Percentiles rank a stretch among this genome's conserved stretches.
Conservation (phyloP, 2,329 filamentous ascomycete genomes). For the Pseudogymnoascus verrucosus region DNA sequence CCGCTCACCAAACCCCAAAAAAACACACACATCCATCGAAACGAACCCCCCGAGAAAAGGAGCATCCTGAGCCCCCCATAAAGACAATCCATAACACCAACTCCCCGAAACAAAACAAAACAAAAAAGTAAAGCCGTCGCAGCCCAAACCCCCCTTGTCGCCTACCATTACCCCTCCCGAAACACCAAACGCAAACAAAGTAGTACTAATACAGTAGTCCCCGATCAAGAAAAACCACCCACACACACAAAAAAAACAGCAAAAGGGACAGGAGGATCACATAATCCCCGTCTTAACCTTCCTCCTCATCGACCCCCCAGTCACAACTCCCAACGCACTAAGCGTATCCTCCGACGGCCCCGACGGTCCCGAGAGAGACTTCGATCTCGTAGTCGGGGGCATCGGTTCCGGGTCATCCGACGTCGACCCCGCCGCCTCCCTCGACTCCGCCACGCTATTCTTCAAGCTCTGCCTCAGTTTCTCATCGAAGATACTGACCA, state of each 20-base stretch:
- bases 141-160: not conserved
- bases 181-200: not conserved
- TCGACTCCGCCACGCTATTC: not conserved
- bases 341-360: not conserved
- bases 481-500: slow-evolving; percentile 65
- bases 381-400: not conserved
- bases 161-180: not conserved
- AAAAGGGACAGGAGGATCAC: too few relatives aligned
- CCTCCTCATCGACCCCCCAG: slow-evolving; percentile 6
- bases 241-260: not conserved
- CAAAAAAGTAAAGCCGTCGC: not conserved
- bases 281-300: not conserved
- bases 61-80: not conserved
- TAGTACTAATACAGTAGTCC: not conserved
- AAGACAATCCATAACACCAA: not conserved
- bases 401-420: not conserved
- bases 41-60: not conserved
- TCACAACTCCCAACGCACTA: not conserved
- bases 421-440: not conserved
- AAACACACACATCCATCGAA: not conserved
- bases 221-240: not conserved
- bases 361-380: not conserved
- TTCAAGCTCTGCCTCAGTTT: slow-evolving; percentile 46
- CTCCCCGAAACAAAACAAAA: not conserved
- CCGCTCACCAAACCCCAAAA: not conserved